These are phyloP conservation scores for Nemania serpens DNA, from an alignment of 2,329 filamentous ascomycete genomes.

Conservation along the genomic window DNA sequence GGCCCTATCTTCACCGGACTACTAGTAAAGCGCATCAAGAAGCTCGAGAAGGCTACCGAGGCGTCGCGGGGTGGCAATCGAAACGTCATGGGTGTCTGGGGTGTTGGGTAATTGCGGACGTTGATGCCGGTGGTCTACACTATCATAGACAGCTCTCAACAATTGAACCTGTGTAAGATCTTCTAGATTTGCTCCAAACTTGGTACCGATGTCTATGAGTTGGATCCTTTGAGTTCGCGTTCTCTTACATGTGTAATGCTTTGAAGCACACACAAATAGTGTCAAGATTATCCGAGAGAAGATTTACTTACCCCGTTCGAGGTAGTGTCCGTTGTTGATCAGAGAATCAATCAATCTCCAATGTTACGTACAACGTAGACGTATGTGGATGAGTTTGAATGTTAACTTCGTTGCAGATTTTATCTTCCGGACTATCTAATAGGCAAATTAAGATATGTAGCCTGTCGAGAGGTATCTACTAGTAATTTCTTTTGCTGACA, in stretches of 20 bases:
- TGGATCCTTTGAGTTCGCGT: too few species aligned
- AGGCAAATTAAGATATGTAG: background rate
- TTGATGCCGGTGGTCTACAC: background rate
- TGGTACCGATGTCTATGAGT: too few species aligned
- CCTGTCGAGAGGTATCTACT: background rate
- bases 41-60: conserved; percentile 36
- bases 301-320: too few species aligned
- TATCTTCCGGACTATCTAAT: background rate
- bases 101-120: conserved; percentile 23
- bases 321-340: too few species aligned
- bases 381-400: too few species aligned
- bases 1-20: conserved; percentile 56
- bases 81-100: conserved; percentile 40
- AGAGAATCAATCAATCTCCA: too few species aligned
- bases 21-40: conserved; percentile 50
- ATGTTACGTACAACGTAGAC: too few species aligned
- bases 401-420: background rate
- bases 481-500: background rate
- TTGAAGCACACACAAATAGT: too few species aligned
- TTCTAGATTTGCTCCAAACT: too few species aligned
- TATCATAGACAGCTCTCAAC: background rate
- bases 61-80: conserved; percentile 16
- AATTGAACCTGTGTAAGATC: too few species aligned
- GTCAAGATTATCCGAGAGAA: too few species aligned
- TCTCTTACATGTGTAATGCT: too few species aligned